phyloP scores from a whole-genome alignment of 208 protist species.

The Trypanosoma mega region DNA sequence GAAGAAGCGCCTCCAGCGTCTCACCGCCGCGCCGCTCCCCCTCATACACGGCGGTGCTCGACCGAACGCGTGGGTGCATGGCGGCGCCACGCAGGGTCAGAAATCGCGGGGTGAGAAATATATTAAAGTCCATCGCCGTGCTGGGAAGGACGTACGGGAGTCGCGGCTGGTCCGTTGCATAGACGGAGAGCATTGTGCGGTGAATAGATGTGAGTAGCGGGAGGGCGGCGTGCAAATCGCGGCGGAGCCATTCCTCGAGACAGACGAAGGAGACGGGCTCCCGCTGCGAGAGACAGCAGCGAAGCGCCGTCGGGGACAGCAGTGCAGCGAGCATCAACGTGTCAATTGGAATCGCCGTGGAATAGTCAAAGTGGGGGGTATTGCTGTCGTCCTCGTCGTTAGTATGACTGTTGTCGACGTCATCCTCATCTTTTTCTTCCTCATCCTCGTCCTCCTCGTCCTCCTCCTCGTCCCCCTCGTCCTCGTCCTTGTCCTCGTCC shows the following conservation, averaged over 20 bases:
- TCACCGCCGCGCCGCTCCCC: slow-evolving; percentile 17
- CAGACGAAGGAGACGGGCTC: slow-evolving; percentile 33
- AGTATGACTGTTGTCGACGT: slow-evolving; percentile 7
- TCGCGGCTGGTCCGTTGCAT: slow-evolving; percentile 33
- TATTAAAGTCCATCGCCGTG: slow-evolving; percentile 61
- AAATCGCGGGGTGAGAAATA: slow-evolving; percentile 50
- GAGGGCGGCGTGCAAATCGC: slow-evolving; percentile 47
- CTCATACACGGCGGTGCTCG: not conserved
- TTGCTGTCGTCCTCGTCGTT: slow-evolving; percentile 12
- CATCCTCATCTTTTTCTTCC: slow-evolving; percentile 16
- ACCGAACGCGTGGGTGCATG: not conserved
- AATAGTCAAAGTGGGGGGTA: slow-evolving; percentile 31
- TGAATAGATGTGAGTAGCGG: slow-evolving; percentile 62
- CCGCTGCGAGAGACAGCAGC: slow-evolving; percentile 61
- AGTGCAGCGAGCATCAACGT: slow-evolving; percentile 67
- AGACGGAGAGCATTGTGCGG: slow-evolving; percentile 40
- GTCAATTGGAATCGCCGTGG: slow-evolving; percentile 54
- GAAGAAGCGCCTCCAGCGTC: slow-evolving; percentile 52
- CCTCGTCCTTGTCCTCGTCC: slow-evolving; percentile 10
- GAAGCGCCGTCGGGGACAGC: slow-evolving; percentile 51
- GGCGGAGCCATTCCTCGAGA: slow-evolving; percentile 50
- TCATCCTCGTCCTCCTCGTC: slow-evolving; percentile 6
- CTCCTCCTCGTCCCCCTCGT: slow-evolving; percentile 20
- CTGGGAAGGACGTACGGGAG: slow-evolving; percentile 55
- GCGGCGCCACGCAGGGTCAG: not conserved